Evolutionary conservation across 345 rosid species (phyloP).

Genomic region (Luvunga scandens): DNA sequence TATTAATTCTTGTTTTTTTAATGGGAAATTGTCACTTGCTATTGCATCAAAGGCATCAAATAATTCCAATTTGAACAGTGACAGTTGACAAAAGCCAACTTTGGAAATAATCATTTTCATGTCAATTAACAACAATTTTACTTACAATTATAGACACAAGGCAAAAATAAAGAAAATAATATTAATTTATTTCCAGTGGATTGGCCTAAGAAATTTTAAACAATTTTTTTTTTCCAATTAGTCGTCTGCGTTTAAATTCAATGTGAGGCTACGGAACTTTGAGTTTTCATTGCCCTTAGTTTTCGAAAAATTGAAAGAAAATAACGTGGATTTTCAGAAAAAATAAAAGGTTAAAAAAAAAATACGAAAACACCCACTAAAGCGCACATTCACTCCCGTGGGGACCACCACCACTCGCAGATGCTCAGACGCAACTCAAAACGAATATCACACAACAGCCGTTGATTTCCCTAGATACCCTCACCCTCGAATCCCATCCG

Average conservation of each 20-base stretch:
- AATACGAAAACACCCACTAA: background rate
- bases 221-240: no score
- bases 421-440: slow-evolving; percentile 5
- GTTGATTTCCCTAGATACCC: background rate
- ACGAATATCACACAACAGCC: slow-evolving; percentile 25
- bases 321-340: background rate
- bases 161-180: background rate
- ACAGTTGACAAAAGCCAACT: background rate
- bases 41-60: background rate
- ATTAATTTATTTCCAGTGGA: no score
- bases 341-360: background rate
- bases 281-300: background rate
- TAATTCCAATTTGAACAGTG: background rate
- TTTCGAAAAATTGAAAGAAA: background rate
- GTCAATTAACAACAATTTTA: background rate
- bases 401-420: slow-evolving; percentile 3
- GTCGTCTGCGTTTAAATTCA: no score
- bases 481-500: slow-evolving; percentile 40
- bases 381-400: background rate
- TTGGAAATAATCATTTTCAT: background rate
- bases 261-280: no score
- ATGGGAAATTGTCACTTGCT: background rate
- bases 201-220: no score
- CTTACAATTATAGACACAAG: background rate
- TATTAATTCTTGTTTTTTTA: background rate